Evolutionary conservation across 495 filamentous ascomycete genomes (phyloP).

Genomic region (Ramalina intermedia): DNA sequence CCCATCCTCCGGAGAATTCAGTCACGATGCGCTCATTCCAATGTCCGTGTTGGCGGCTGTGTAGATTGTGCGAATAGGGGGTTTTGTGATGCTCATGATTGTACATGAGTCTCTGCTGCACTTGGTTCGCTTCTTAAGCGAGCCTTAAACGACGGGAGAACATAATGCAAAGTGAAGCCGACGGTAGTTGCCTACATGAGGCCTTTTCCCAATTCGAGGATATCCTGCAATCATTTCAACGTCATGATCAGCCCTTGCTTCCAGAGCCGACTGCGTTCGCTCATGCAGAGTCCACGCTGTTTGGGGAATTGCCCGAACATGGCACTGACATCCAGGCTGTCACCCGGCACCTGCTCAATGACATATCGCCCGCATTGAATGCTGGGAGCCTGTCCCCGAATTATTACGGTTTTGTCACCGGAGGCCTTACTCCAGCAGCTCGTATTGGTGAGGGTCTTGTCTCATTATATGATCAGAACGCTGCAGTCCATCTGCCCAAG

Average conservation of each 20-base stretch:
- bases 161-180: constrained; percentile 2
- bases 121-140: too few species aligned
- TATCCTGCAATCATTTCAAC: background rate
- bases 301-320: constrained; percentile 21
- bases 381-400: constrained; percentile 41
- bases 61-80: too few species aligned
- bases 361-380: constrained; percentile 55
- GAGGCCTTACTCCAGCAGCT: constrained; percentile 67
- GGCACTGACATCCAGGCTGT: constrained; percentile 33
- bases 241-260: background rate
- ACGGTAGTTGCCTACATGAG: background rate
- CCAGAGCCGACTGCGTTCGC: background rate
- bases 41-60: too few species aligned
- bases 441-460: constrained; percentile 73
- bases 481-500: constrained; percentile 66
- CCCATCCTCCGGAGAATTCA: too few species aligned
- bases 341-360: constrained; percentile 36
- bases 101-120: too few species aligned
- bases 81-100: too few species aligned
- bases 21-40: too few species aligned
- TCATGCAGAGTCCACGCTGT: constrained; percentile 12
- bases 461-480: constrained; percentile 65
- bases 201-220: constrained; percentile 1
- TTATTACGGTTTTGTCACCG: constrained; percentile 86
- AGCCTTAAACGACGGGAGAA: background rate